Conservation (phyloP, 2,329 filamentous ascomycete genomes). For the Fusarium praegraminearum region DNA sequence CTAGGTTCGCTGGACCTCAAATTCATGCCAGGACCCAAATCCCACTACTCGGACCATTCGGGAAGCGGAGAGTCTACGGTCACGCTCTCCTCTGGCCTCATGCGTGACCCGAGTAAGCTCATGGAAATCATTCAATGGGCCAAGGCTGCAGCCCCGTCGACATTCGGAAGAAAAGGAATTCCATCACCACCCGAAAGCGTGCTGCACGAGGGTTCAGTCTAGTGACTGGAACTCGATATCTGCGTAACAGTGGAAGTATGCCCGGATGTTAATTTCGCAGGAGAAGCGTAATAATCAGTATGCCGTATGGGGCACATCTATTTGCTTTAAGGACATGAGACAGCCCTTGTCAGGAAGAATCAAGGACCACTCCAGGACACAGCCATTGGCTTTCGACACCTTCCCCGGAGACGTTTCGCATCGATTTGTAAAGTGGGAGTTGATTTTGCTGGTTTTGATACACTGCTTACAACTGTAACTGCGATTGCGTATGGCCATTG, state of each 20-base stretch:
- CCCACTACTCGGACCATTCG: conserved; percentile 11
- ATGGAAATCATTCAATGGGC: conserved; percentile 30
- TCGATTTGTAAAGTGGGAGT: not conserved
- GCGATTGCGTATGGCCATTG: conserved; percentile 1
- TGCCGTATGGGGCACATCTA: conserved; percentile 8
- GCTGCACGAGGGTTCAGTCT: conserved; percentile 2
- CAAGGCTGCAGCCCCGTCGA: not conserved
- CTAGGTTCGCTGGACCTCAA: conserved; percentile 21
- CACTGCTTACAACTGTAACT: not conserved
- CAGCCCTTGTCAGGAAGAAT: conserved; percentile 3
- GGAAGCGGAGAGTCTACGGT: conserved; percentile 20
- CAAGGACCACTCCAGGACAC: conserved; percentile 1
- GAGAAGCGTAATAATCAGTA: not conserved
- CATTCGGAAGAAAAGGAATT: conserved; percentile 11
- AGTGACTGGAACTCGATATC: conserved; percentile 5
- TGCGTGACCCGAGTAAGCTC: conserved; percentile 8
- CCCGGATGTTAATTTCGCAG: not conserved
- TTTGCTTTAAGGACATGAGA: conserved; percentile 9
- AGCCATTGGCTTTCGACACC: not conserved
- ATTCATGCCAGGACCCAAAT: conserved; percentile 29
- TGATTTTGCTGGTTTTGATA: conserved; percentile 3
- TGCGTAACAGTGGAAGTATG: not conserved
- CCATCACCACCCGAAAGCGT: not conserved
- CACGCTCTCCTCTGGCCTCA: conserved; percentile 17
- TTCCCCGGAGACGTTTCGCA: not conserved